Conservation (phyloP, 108 stramenopile genomes). For the Nitzschia sp. region DNA sequence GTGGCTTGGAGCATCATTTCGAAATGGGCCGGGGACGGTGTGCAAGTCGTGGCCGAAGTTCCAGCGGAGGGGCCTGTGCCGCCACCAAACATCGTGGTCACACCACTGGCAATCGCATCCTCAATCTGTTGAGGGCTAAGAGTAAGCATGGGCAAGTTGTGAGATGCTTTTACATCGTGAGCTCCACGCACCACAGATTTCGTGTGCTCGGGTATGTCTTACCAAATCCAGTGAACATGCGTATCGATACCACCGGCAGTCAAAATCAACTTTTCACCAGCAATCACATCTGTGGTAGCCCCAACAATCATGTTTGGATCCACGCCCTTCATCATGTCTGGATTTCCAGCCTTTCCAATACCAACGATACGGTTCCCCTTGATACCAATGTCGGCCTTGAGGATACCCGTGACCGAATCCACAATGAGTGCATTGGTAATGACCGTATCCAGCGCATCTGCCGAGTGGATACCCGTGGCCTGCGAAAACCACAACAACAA, state of each 20-base stretch:
- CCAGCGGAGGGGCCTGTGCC: slow-evolving; percentile 96
- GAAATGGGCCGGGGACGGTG: slow-evolving; percentile 89
- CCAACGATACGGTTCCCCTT: slow-evolving; percentile 90
- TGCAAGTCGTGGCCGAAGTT: slow-evolving; percentile 96
- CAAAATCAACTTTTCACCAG: slow-evolving; percentile 94
- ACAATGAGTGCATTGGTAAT: slow-evolving; percentile 97
- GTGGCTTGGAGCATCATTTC: slow-evolving; percentile 97
- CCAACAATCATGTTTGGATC: slow-evolving; percentile 86
- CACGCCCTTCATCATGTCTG: slow-evolving; percentile 93
- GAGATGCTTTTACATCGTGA: neutral
- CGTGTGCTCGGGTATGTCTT: neutral
- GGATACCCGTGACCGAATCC: slow-evolving; percentile 83
- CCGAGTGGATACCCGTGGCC: slow-evolving; percentile 67
- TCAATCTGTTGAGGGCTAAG: slow-evolving; percentile 88
- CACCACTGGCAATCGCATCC: slow-evolving; percentile 91
- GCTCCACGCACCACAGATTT: neutral
- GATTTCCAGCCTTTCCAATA: slow-evolving; percentile 98
- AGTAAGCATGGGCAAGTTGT: neutral
- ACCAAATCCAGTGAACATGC: slow-evolving; percentile 97
- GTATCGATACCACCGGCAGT: slow-evolving; percentile 97
- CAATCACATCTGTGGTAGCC: slow-evolving; percentile 95
- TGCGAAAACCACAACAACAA: slow-evolving; percentile 16
- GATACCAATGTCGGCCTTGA: slow-evolving; percentile 96
- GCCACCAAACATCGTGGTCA: slow-evolving; percentile 96
- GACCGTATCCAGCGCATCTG: slow-evolving; percentile 84